Base-by-base conservation (phyloP, 2,329 filamentous ascomycete genomes). In the Zasmidium citrigriseum region DNA sequence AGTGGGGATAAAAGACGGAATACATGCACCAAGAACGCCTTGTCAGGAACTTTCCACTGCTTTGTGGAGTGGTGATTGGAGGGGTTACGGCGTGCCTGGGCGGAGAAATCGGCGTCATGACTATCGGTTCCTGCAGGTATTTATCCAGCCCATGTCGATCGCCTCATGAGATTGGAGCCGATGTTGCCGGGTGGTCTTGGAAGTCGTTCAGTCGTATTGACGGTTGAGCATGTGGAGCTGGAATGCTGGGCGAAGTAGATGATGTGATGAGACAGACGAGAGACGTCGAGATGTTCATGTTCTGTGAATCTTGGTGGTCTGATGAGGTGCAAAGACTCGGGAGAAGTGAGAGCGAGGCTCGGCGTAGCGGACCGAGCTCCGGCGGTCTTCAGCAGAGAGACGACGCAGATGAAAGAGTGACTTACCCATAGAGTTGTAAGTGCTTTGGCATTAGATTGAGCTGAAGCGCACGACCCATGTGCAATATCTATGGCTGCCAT, bases 131-230 rank as follows among this genome's bases (percentile, higher is more conserved):
- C 48, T 50, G 24, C 24, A 50, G 14, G 48, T 4, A 29, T 34
- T 29, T 50, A 50, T 34, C 48, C 24, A 29, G 18, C n/a, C 48
- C 48, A 23, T 34, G 48, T 50, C 48, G 25, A 50, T 41, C 34
- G 14, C 34, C 34, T 41, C 34, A 16, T n/a, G 12, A 41, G 7
- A 4, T 41, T 41, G 34, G 34, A 41, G 34, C 34, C 34, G 34
- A 41, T 41, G 34, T 41, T 41, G 34, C 34, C 34, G 34, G 34
- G 27, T 7, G 7, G 27, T 34, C 27, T 7, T 34, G 7, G 27
- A 7, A 14, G 14, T 34, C 7, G 27, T 34, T 34, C 27, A 34
- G 7, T 34, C 27, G 7, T 34, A 14, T 7, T 34, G 27, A n/a
- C n/a, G n/a, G n/a, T n/a, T n/a, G n/a, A n/a, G n/a, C n/a, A n/a